Percentiles rank a stretch among this genome's conserved stretches.
phyloP scores from a whole-genome alignment of 2,329 filamentous ascomycete species.

The Ceratocystiopsis brevicomis region DNA sequence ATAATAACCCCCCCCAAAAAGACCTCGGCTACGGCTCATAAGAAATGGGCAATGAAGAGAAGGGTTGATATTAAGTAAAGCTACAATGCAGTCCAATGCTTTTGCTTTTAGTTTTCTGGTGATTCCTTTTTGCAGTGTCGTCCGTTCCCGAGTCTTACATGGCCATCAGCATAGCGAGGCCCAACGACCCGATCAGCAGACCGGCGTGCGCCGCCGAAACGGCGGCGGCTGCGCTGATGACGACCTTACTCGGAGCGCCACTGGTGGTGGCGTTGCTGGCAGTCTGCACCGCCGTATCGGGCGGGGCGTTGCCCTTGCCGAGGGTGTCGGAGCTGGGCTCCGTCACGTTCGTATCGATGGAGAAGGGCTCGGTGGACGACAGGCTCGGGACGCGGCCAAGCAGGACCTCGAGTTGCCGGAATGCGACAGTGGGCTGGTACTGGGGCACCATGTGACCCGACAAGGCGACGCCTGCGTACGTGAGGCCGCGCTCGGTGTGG shows the following conservation, averaged over 20 bases:
- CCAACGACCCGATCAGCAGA: too few relatives aligned
- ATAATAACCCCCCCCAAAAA: too few relatives aligned
- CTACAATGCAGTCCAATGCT: too few relatives aligned
- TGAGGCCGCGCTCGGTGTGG: conserved; percentile 59
- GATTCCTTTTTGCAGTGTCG: too few relatives aligned
- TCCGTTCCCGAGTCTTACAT: too few relatives aligned
- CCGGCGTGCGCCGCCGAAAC: too few relatives aligned
- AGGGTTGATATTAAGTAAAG: too few relatives aligned
- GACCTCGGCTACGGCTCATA: too few relatives aligned
- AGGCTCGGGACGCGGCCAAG: conserved; percentile 48
- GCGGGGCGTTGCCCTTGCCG: conserved; percentile 14
- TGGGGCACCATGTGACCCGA: conserved; percentile 51
- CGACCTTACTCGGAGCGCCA: background rate
- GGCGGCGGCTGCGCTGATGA: background rate
- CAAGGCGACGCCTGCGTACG: conserved; percentile 44
- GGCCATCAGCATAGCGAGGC: too few relatives aligned
- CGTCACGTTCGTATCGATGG: conserved; percentile 9
- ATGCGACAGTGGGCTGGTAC: conserved; percentile 49
- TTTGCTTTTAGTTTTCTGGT: too few relatives aligned
- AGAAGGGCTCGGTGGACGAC: conserved; percentile 21
- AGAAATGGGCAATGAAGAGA: too few relatives aligned
- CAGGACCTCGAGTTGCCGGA: conserved; percentile 56
- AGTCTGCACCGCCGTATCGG: conserved; percentile 7
- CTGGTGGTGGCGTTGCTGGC: background rate
- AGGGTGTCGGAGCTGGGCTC: conserved; percentile 11